A percentile compares a stretch with the other conserved stretches of the same genome.
These are phyloP conservation scores for Solanum commersonii DNA, from an alignment of 257 asterid genomes.

Conservation along the genomic window DNA sequence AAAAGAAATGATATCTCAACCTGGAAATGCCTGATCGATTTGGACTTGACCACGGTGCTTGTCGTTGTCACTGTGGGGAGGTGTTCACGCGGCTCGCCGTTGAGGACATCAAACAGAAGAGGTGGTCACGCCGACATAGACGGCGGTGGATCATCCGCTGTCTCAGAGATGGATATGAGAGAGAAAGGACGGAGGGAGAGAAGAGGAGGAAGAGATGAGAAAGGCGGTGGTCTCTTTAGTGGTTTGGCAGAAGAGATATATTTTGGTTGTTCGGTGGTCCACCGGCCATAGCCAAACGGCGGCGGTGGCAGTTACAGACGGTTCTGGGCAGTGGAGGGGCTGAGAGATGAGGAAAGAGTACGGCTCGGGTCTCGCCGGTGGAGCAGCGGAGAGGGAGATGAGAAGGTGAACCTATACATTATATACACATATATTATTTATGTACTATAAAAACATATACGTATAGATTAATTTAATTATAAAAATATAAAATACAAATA, in stretches of 20 bases:
- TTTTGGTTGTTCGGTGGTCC: not conserved
- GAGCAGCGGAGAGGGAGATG: not conserved
- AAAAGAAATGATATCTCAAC: not conserved
- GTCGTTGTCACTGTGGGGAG: not conserved
- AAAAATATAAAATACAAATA: too few relatives aligned
- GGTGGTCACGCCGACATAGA: not conserved
- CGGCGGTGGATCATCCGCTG: not conserved
- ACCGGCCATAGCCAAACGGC: not conserved
- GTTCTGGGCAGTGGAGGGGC: not conserved
- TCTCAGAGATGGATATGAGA: not conserved
- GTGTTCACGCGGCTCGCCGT: not conserved
- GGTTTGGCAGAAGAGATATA: not conserved
- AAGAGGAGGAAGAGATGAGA: not conserved
- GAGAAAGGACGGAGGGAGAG: not conserved
- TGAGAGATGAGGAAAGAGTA: not conserved
- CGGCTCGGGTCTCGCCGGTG: not conserved
- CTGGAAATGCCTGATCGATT: not conserved
- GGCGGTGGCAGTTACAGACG: not conserved
- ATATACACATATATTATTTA: too few relatives aligned
- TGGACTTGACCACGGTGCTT: not conserved
- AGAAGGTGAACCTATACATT: not conserved
- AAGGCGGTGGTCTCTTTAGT: not conserved
- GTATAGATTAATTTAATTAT: too few relatives aligned
- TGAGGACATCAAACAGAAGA: not conserved
- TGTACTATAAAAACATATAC: too few relatives aligned